These are phyloP conservation scores for Neofusicoccum cordaticola DNA, from an alignment of 2,329 filamentous ascomycete genomes.

Conservation along the genomic window DNA sequence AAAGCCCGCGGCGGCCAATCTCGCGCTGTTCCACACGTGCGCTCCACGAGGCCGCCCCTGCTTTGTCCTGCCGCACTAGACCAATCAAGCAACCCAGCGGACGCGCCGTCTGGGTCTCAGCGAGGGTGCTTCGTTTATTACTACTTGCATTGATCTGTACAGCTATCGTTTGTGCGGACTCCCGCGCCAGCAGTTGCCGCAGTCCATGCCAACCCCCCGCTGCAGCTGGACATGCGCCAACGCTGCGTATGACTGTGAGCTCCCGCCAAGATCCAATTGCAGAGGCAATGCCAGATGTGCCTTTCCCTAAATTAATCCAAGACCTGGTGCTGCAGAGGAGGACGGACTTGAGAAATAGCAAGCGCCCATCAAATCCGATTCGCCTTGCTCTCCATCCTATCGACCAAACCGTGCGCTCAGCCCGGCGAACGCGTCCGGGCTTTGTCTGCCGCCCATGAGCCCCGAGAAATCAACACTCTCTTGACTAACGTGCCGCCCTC, in stretches of 20 bases:
- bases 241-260: neutral
- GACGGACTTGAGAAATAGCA: neutral
- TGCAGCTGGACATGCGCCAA: neutral
- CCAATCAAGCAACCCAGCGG: neutral
- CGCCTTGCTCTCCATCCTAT: neutral
- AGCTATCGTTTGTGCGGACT: neutral
- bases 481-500: slow-evolving; percentile 55
- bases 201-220: neutral
- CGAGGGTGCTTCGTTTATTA: neutral
- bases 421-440: slow-evolving; percentile 76
- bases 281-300: neutral
- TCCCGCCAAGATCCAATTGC: neutral
- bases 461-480: slow-evolving; percentile 67
- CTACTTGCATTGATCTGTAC: slow-evolving; percentile 6
- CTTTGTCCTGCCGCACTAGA: neutral
- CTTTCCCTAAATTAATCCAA: neutral
- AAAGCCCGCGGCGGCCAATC: neutral
- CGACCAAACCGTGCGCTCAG: slow-evolving; percentile 55
- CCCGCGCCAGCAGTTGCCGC: neutral
- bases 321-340: neutral
- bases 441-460: slow-evolving; percentile 66
- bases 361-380: neutral
- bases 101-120: neutral
- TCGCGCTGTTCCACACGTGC: neutral
- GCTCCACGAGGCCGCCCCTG: neutral